A percentile compares a stretch with the other conserved stretches of the same genome.
These are phyloP conservation scores for Vachellia pachyceras DNA, from an alignment of 306 rosid genomes.

Conservation along the genomic window DNA sequence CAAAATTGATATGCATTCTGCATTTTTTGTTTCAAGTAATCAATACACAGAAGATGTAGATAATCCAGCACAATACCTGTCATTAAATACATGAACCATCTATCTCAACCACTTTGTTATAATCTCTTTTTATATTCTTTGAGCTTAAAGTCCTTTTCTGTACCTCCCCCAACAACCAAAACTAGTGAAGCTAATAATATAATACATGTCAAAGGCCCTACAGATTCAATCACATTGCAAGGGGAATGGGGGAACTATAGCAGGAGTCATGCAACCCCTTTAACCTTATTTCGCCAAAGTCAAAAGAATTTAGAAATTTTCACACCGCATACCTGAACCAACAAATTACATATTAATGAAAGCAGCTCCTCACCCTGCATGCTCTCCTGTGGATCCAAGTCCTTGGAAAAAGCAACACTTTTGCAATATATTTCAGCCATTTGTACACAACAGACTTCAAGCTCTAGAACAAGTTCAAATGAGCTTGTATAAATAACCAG, in stretches of 20 bases:
- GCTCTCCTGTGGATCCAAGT: constrained; percentile 90
- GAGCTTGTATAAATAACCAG: constrained; percentile 39
- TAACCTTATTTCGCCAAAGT: neutral
- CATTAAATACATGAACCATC: neutral
- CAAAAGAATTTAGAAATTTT: constrained; percentile 5
- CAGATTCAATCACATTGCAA: neutral
- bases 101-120: neutral
- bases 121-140: neutral
- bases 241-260: neutral
- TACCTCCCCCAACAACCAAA: neutral
- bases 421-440: constrained; percentile 83
- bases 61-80: neutral
- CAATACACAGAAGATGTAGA: neutral
- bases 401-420: constrained; percentile 85
- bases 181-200: neutral
- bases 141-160: neutral
- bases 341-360: constrained; percentile 67
- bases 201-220: neutral
- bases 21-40: too few species aligned
- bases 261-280: constrained; percentile 9
- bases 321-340: constrained; percentile 75
- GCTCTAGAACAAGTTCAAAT: constrained; percentile 67
- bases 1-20: too few species aligned
- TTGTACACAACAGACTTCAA: constrained; percentile 70
- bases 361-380: constrained; percentile 95